Evolutionary conservation across 140 eudicot species (phyloP), one percentile per base, ranked within the genome.

Genomic region (Bidens hawaiensis): DNA sequence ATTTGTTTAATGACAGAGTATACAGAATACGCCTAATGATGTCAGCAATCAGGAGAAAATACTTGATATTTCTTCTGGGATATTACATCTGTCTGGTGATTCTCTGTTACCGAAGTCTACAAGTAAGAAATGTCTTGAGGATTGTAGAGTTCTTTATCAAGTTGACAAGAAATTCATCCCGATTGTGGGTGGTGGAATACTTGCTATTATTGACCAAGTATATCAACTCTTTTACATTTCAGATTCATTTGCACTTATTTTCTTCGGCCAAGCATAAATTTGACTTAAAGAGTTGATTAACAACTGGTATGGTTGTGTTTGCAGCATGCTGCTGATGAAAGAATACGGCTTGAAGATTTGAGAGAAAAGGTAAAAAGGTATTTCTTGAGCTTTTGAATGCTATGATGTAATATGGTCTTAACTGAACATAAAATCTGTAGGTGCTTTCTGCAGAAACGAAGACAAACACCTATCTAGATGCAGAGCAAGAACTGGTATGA

Each of bases 201-300:
- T 93, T 61, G 90, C 99, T 56, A 48, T 93, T 54, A 88, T 93
- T 68, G 99, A 93, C 78, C 99, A 93, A 90, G 99, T 83, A 81
- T 38, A 60, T 59, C 25, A 42, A 36, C 50, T 21, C 57, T 52
- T 63, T 12, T 27, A 13, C 15, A 13, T 48, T 50, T 63, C 14
- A 25, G 60, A 46, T 55, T 28, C 58, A 38, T 57, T 68, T 60
- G 54, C 45, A 40, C 33, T 21, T 15, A n/a, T 2, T 24, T 62
- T 55, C 40, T 47, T 19, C 54, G 38, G 48, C 10, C 49, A 40
- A 34, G 54, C 60, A 59, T 69, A 19, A 53, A 43, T 18, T 28
- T 21, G 48, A 41, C 40, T 46, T 33, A 14, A 9, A 30, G 24
- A 65, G 27, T 2, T 77, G 42, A 75, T 30, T 30, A 7, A 30